A percentile compares a stretch with the other conserved stretches of the same genome.
phyloP scores from a whole-genome alignment of 2,329 filamentous ascomycete genomes.

The Pseudonectria buxi region DNA sequence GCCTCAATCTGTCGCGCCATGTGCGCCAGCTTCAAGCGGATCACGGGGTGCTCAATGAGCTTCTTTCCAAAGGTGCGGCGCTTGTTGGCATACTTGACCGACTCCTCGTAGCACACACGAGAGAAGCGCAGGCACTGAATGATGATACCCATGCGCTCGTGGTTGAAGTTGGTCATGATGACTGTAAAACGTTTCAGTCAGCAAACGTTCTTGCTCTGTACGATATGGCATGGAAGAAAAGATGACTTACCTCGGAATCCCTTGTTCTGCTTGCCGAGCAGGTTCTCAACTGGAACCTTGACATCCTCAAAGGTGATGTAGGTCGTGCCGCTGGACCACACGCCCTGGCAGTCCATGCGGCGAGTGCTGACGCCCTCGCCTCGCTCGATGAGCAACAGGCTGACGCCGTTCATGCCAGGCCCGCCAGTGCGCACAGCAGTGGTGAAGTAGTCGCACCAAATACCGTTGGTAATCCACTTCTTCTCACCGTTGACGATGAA shows the following conservation, averaged over 20 bases:
- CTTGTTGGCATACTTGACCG: constrained; percentile 95
- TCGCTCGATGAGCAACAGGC: constrained; percentile 86
- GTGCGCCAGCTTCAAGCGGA: constrained; percentile 93
- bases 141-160: constrained; percentile 97
- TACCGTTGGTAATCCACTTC: constrained; percentile 99
- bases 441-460: constrained; percentile 97
- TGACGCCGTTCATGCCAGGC: constrained; percentile 86
- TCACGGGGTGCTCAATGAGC: constrained; percentile 93
- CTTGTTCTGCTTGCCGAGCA: constrained; percentile 96
- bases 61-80: constrained; percentile 93
- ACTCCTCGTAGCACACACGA: constrained; percentile 95
- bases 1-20: constrained; percentile 98
- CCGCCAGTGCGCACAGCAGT: constrained; percentile 88
- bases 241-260: constrained; percentile 68
- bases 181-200: constrained; percentile 39
- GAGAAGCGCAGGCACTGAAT: constrained; percentile 95
- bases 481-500: constrained; percentile 99
- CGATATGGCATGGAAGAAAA: no score
- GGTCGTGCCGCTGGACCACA: constrained; percentile 90
- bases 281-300: constrained; percentile 98
- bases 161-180: constrained; percentile 99
- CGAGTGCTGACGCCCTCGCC: constrained; percentile 83
- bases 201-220: not conserved
- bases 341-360: constrained; percentile 97
- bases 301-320: constrained; percentile 99